These are phyloP conservation scores for Gentiana dahurica DNA, from an alignment of 257 asterid species.

Conservation along the genomic window DNA sequence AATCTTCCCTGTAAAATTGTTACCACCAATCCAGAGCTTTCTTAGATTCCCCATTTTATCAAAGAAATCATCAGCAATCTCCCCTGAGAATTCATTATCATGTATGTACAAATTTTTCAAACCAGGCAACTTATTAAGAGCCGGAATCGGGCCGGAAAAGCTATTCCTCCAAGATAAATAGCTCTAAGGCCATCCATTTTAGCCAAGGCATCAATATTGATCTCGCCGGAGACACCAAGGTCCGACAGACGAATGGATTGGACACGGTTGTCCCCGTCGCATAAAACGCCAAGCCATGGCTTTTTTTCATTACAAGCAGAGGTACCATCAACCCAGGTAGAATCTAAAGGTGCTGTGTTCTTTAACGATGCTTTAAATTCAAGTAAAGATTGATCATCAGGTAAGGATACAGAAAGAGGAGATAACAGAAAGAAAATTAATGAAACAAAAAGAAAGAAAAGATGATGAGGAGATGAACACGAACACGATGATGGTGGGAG, in stretches of 20 bases:
- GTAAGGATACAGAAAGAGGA: constrained; percentile 17
- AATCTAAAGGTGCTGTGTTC: constrained; percentile 37
- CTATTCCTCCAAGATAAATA: constrained; percentile 43
- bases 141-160: constrained; percentile 52
- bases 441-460: constrained; percentile 12
- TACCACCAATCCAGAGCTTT: constrained; percentile 35
- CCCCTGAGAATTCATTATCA: constrained; percentile 48
- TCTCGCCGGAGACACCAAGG: constrained; percentile 28
- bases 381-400: constrained; percentile 40
- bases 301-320: constrained; percentile 37
- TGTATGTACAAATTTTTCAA: constrained; percentile 38
- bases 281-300: constrained; percentile 55
- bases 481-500: not conserved
- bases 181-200: constrained; percentile 36
- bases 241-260: constrained; percentile 33
- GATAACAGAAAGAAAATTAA: constrained; percentile 15
- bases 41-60: constrained; percentile 38
- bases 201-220: constrained; percentile 25
- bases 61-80: constrained; percentile 38
- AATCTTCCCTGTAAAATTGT: constrained; percentile 49
- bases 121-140: constrained; percentile 40
- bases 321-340: constrained; percentile 51
- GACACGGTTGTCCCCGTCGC: constrained; percentile 27
- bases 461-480: not conserved
- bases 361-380: constrained; percentile 42